phyloP scores from a whole-genome alignment of 768 basidiomycete species.

The Botryobasidium botryosum region DNA sequence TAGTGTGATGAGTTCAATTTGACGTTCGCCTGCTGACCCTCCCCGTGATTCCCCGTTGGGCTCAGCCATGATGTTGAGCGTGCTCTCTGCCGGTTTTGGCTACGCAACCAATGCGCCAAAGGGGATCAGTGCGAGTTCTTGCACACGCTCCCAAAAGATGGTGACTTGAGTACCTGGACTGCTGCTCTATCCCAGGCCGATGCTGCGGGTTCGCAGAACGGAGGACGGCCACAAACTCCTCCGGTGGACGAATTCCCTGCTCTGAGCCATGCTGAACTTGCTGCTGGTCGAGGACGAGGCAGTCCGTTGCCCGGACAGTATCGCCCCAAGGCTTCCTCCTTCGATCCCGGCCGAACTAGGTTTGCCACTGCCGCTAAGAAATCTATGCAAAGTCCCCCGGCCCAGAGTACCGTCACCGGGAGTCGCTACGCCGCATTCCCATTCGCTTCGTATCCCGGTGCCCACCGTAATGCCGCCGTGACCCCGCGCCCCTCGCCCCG shows the following conservation, averaged over 20 bases:
- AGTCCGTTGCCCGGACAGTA: too few species aligned
- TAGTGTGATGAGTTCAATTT: too few species aligned
- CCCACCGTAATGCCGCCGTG: conserved; percentile 3
- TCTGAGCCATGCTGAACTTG: conserved; percentile 24
- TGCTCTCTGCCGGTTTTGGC: conserved; percentile 92
- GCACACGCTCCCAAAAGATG: conserved; percentile 76
- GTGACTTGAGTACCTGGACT: conserved; percentile 56
- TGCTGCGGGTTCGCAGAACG: conserved; percentile 25
- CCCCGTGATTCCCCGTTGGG: too few species aligned
- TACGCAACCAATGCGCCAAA: conserved; percentile 92
- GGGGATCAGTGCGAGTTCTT: conserved; percentile 93
- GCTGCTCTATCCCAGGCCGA: conserved; percentile 50
- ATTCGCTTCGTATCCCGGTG: not conserved
- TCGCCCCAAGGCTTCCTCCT: conserved; percentile 1
- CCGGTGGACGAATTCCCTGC: conserved; percentile 49
- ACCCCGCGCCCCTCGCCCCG: conserved; percentile 50
- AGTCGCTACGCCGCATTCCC: not conserved
- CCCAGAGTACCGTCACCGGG: conserved; percentile 6
- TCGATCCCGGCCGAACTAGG: conserved; percentile 80
- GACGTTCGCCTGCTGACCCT: too few species aligned
- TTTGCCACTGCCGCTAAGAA: conserved; percentile 88
- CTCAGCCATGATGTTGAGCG: conserved; percentile 84
- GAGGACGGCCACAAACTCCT: too few species aligned
- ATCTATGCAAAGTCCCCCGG: conserved; percentile 17
- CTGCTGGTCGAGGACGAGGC: conserved; percentile 9